A percentile compares a stretch with the other conserved stretches of the same genome.
Evolutionary conservation across 257 asterid genomes (phyloP).

Genomic region (Gentiana dahurica): DNA sequence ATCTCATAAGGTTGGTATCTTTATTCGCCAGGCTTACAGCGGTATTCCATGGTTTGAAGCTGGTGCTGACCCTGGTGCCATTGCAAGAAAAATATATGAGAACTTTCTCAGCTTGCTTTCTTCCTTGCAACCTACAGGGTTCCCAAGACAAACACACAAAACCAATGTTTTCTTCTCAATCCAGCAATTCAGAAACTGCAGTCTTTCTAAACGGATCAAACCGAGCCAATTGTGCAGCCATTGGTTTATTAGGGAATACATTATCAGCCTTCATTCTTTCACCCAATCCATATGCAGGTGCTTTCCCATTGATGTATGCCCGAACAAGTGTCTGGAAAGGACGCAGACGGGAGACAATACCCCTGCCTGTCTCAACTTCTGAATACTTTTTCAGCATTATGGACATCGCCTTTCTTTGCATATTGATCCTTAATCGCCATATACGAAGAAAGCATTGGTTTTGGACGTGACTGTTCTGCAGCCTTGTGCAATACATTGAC

Average conservation of each 20-base stretch:
- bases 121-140: no score
- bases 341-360: slow-evolving; percentile 21
- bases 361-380: slow-evolving; percentile 44
- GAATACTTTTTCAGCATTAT: slow-evolving; percentile 55
- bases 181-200: slow-evolving; percentile 38
- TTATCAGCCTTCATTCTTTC: slow-evolving; percentile 70
- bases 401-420: slow-evolving; percentile 25
- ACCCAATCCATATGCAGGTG: slow-evolving; percentile 52
- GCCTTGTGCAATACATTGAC: no score
- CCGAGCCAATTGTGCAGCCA: slow-evolving; percentile 35
- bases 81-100: slow-evolving; percentile 21
- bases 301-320: slow-evolving; percentile 50
- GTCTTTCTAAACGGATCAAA: slow-evolving; percentile 41
- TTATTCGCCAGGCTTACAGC: slow-evolving; percentile 89
- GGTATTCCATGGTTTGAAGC: slow-evolving; percentile 97
- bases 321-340: slow-evolving; percentile 39
- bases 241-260: slow-evolving; percentile 24
- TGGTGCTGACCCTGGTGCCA: slow-evolving; percentile 89
- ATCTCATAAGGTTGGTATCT: slow-evolving; percentile 43
- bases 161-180: slow-evolving; percentile 9
- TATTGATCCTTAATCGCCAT: no score
- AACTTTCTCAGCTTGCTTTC: no score
- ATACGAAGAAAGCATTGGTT: no score
- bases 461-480: no score
- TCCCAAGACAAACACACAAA: background rate